Evolutionary conservation across 495 filamentous ascomycete species (phyloP).

Genomic region (Penicillium goetzii): DNA sequence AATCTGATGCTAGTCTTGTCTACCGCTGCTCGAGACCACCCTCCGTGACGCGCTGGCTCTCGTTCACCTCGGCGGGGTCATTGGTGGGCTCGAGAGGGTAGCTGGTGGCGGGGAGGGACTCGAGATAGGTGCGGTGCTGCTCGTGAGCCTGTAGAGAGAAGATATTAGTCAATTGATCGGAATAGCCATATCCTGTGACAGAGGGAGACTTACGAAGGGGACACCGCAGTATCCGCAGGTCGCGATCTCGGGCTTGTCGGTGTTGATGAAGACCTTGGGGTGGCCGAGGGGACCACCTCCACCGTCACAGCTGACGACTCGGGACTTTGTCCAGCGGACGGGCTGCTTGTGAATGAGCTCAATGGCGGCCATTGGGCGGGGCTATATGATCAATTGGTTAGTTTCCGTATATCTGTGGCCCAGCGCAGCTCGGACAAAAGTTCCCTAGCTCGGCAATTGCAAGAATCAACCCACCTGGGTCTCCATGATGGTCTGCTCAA

Average conservation of each 20-base stretch:
- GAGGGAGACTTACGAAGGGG: constrained; percentile 74
- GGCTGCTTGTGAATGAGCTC: constrained; percentile 95
- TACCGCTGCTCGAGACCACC: constrained; percentile 58
- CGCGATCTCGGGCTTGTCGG: constrained; percentile 92
- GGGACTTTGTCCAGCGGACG: constrained; percentile 84
- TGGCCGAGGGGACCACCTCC: constrained; percentile 92
- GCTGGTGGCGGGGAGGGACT: constrained; percentile 75
- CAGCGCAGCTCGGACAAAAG: constrained; percentile 8
- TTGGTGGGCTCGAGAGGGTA: constrained; percentile 69
- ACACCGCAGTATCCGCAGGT: constrained; percentile 92
- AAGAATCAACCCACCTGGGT: constrained; percentile 69
- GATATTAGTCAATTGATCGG: not conserved
- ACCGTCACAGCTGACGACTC: constrained; percentile 85
- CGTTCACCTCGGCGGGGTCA: constrained; percentile 56
- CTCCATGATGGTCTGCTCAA: constrained; percentile 94
- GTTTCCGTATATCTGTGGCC: constrained; percentile 14
- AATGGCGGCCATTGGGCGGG: constrained; percentile 84
- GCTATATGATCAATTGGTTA: constrained; percentile 55
- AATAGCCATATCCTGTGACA: not conserved
- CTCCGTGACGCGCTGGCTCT: constrained; percentile 57
- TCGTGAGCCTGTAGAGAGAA: constrained; percentile 70
- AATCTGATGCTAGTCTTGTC: constrained; percentile 36
- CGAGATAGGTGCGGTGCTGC: constrained; percentile 77
- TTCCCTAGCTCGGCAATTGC: not conserved
- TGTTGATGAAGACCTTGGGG: constrained; percentile 94